Conservation (phyloP, 306 rosid species). For the Gastrolobium bilobum region DNA sequence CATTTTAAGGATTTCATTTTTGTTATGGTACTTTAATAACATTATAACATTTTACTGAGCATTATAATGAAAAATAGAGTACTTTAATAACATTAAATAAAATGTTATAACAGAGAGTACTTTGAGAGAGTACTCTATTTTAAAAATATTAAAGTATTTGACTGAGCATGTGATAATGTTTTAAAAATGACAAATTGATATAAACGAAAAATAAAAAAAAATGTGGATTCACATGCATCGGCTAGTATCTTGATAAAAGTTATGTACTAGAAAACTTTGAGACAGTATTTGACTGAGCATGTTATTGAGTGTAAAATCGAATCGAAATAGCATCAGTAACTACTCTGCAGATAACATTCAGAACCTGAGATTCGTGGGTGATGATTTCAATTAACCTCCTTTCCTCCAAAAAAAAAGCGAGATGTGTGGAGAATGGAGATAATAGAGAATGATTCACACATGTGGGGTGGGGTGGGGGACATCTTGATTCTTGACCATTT, state of each 20-base stretch:
- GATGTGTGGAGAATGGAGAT: conserved; percentile 8
- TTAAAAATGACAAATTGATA: no score
- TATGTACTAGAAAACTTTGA: not conserved
- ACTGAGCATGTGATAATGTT: no score
- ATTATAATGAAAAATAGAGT: no score
- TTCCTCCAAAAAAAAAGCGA: not conserved
- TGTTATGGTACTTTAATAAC: no score
- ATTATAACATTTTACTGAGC: no score
- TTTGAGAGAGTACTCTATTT: no score
- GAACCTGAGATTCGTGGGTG: conserved; percentile 8
- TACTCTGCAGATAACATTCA: conserved; percentile 6
- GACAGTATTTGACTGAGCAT: conserved; percentile 25
- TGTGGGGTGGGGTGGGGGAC: conserved; percentile 33
- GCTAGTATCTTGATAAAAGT: not conserved
- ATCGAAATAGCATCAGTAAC: conserved; percentile 1
- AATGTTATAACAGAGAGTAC: no score
- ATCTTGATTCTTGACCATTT: conserved; percentile 45
- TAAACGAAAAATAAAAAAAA: no score
- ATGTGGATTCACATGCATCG: not conserved
- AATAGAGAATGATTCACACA: not conserved
- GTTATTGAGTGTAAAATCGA: conserved; percentile 10
- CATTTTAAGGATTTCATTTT: no score
- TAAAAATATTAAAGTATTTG: no score
- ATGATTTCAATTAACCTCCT: not conserved
- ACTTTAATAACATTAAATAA: no score